Evolutionary conservation across 2,329 filamentous ascomycete genomes (phyloP).

Genomic region (Xylaria polymorpha): DNA sequence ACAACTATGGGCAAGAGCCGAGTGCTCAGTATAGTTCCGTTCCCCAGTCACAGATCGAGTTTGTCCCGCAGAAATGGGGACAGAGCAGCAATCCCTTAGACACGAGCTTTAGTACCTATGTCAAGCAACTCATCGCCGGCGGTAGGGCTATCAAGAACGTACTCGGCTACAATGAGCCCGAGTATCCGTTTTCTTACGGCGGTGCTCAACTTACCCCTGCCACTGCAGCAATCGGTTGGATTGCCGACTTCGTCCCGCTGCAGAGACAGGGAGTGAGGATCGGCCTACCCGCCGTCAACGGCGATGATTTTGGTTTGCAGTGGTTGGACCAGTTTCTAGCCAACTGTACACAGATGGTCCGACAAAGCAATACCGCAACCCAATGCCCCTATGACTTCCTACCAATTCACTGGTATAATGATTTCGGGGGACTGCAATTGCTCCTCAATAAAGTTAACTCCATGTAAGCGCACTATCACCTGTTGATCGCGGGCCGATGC

Average conservation of each 20-base stretch:
- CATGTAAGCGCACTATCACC: neutral
- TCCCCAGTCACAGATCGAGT: constrained; percentile 3
- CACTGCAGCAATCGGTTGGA: constrained; percentile 1
- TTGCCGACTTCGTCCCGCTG: constrained; percentile 1
- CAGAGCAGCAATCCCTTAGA: constrained; percentile 2
- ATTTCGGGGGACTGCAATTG: neutral
- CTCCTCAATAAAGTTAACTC: neutral
- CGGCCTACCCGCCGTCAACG: constrained; percentile 3
- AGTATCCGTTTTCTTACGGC: neutral
- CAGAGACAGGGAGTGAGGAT: neutral
- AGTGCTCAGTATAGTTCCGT: neutral
- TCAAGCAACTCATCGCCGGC: neutral
- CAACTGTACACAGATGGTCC: constrained; percentile 1
- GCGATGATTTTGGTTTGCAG: constrained; percentile 2
- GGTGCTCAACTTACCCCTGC: neutral
- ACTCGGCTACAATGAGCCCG: constrained; percentile 1
- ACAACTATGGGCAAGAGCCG: neutral
- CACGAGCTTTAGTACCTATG: constrained; percentile 3
- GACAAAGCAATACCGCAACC: neutral
- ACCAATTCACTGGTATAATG: constrained; percentile 5
- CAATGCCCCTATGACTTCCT: constrained; percentile 2
- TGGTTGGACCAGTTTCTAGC: neutral
- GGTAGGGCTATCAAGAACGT: constrained; percentile 4
- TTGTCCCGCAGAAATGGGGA: constrained; percentile 5
- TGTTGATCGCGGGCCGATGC: neutral